Conservation (phyloP, 2,329 filamentous ascomycete genomes). For the Trichophaea hybrida region DNA sequence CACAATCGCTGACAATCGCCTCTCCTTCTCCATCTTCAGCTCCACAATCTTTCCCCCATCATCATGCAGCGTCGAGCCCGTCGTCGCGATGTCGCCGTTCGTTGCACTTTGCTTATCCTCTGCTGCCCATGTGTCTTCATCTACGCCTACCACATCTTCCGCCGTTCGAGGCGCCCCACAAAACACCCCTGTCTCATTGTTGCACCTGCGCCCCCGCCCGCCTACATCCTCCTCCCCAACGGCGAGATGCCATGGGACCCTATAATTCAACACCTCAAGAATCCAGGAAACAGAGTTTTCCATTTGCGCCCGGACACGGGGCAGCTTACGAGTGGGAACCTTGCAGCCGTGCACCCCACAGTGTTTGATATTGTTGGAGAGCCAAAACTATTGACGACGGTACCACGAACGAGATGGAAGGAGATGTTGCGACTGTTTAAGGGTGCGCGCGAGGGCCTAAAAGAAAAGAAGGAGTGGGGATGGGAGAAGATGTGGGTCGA, state of each 20-base stretch:
- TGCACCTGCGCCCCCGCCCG: background rate
- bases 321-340: background rate
- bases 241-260: background rate
- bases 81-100: too few species aligned
- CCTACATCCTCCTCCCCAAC: background rate
- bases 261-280: background rate
- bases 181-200: background rate
- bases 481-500: too few species aligned
- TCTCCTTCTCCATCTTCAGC: too few species aligned
- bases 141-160: background rate
- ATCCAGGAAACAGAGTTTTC: background rate
- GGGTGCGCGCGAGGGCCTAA: background rate
- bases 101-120: background rate
- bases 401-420: background rate
- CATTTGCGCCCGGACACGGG: background rate
- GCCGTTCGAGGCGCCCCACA: background rate
- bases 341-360: background rate
- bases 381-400: background rate
- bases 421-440: background rate
- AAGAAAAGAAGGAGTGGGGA: too few species aligned
- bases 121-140: background rate
- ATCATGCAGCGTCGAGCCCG: too few species aligned
- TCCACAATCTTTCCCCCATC: too few species aligned
- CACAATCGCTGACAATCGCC: too few species aligned
- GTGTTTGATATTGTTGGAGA: background rate